These are phyloP conservation scores for Hansenula lynferdii DNA, from an alignment of 1,139 yeast species.

Conservation along the genomic window DNA sequence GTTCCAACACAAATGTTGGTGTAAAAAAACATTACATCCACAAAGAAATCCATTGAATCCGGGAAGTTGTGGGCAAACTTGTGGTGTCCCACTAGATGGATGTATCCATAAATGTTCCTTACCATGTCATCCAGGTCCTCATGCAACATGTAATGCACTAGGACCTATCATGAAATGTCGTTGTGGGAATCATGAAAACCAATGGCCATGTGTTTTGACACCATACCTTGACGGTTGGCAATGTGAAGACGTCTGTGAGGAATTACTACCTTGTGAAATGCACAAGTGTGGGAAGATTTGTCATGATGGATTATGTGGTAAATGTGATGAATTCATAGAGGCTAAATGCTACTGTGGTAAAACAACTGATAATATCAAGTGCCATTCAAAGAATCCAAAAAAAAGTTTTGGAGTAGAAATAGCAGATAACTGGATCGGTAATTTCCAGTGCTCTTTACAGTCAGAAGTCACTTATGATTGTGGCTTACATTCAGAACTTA, in stretches of 20 bases:
- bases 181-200: constrained; percentile 68
- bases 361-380: constrained; percentile 36
- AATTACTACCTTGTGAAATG: constrained; percentile 61
- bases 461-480: constrained; percentile 58
- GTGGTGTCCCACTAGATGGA: constrained; percentile 47
- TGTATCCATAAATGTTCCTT: constrained; percentile 77
- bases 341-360: constrained; percentile 76
- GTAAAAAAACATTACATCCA: constrained; percentile 75
- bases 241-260: constrained; percentile 60
- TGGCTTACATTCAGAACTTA: constrained; percentile 54
- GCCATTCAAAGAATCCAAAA: constrained; percentile 39
- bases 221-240: constrained; percentile 66
- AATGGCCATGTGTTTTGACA: constrained; percentile 69
- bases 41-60: constrained; percentile 57
- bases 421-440: constrained; percentile 53
- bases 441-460: constrained; percentile 49
- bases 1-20: constrained; percentile 76
- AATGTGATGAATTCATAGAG: constrained; percentile 43
- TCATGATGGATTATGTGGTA: constrained; percentile 79
- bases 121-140: constrained; percentile 89
- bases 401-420: constrained; percentile 20
- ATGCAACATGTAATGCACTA: constrained; percentile 73
- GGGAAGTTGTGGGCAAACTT: constrained; percentile 87
- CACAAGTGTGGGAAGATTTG: constrained; percentile 59
- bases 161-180: constrained; percentile 66